A percentile compares a stretch with the other conserved stretches of the same genome.
These are phyloP conservation scores for Chytriomyces hyalinus DNA, from an alignment of 192 early-diverging fungal genomes.

Conservation along the genomic window DNA sequence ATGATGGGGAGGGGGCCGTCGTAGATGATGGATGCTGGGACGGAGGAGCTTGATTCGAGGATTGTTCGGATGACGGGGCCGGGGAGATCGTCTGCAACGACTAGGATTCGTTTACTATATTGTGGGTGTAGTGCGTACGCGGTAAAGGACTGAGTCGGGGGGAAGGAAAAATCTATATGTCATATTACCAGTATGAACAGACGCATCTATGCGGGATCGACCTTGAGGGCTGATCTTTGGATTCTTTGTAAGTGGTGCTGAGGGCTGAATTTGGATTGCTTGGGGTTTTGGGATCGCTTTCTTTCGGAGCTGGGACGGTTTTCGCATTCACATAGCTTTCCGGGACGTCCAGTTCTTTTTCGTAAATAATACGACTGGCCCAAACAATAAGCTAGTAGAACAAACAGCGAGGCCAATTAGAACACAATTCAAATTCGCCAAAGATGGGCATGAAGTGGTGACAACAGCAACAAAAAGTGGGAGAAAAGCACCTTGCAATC, in stretches of 20 bases:
- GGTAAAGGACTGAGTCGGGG: background rate
- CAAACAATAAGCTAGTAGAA: slow-evolving; percentile 35
- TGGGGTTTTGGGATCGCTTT: slow-evolving; percentile 15
- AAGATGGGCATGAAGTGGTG: background rate
- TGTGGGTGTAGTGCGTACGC: background rate
- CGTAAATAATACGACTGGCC: slow-evolving; percentile 40
- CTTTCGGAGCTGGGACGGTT: background rate
- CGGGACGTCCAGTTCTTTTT: slow-evolving; percentile 31
- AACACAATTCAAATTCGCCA: background rate
- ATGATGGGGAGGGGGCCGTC: slow-evolving; percentile 36
- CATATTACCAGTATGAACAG: slow-evolving; percentile 31
- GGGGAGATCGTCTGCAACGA: slow-evolving; percentile 22
- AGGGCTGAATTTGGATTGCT: background rate
- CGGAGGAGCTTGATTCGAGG: background rate
- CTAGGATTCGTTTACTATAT: slow-evolving; percentile 38
- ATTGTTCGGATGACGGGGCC: background rate
- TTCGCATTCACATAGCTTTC: slow-evolving; percentile 21
- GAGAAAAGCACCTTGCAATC: slow-evolving; percentile 5
- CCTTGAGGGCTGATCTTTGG: background rate
- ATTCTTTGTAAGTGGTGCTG: background rate
- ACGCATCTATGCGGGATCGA: slow-evolving; percentile 17
- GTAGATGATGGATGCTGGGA: slow-evolving; percentile 23
- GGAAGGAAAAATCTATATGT: too few relatives aligned
- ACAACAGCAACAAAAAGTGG: background rate
- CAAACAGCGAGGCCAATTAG: background rate